Evolutionary conservation across 495 filamentous ascomycete genomes (phyloP).

Genomic region (Aspergillus asperescens): DNA sequence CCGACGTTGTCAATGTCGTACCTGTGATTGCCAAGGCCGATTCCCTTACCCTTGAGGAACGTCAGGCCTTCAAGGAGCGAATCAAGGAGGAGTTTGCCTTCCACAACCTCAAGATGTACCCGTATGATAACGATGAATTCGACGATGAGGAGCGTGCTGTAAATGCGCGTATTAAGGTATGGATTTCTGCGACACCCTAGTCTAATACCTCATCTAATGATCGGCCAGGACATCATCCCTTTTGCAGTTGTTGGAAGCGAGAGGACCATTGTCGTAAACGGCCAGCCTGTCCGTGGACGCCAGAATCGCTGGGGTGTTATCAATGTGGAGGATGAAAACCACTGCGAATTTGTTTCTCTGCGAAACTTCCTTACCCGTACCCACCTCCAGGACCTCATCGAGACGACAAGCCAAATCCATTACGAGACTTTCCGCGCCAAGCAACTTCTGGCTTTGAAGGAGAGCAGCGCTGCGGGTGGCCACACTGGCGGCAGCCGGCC

Average conservation of each 20-base stretch:
- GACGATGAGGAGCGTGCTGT: slow-evolving; percentile 92
- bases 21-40: slow-evolving; percentile 99
- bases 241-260: slow-evolving; percentile 98
- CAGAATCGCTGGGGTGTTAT: slow-evolving; percentile 99
- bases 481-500: slow-evolving; percentile 66
- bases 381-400: slow-evolving; percentile 95
- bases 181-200: slow-evolving; percentile 5
- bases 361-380: slow-evolving; percentile 96
- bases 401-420: slow-evolving; percentile 99
- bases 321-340: slow-evolving; percentile 98
- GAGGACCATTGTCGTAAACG: slow-evolving; percentile 94
- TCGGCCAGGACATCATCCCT: slow-evolving; percentile 77
- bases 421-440: slow-evolving; percentile 99
- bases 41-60: slow-evolving; percentile 92
- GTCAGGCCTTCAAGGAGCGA: slow-evolving; percentile 92
- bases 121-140: slow-evolving; percentile 98
- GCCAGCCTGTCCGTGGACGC: slow-evolving; percentile 94
- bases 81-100: slow-evolving; percentile 99
- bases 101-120: slow-evolving; percentile 99
- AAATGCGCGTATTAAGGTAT: slow-evolving; percentile 93
- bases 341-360: slow-evolving; percentile 98
- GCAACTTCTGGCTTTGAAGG: slow-evolving; percentile 95
- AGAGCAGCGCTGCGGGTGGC: slow-evolving; percentile 81
- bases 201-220: slow-evolving; percentile 21
- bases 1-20: slow-evolving; percentile 98